Evolutionary conservation across 352 stramenopile genomes (phyloP), one percentile per base, ranked within the genome.

Genomic region (Globisporangium irregulare): DNA sequence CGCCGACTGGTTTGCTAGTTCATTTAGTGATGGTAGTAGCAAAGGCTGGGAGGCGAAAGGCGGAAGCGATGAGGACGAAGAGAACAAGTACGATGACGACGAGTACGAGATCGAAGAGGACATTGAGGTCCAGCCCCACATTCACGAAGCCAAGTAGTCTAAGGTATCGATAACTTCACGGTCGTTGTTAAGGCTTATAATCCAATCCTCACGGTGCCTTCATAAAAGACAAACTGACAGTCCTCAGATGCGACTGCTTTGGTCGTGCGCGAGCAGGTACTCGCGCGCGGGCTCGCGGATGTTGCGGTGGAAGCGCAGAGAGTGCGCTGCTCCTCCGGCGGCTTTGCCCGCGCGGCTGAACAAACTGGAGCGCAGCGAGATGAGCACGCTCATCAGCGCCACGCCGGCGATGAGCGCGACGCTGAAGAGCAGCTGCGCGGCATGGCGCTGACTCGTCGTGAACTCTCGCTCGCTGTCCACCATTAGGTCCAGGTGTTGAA

Each of bases 81-180:
- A 64, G n/a, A 70, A 72, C 59, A 58, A 65, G 43, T 62, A 76
- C n/a, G 75, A 78, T 5, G 67, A 81, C 25, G 76, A 86, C 53
- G 73, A 86, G n/a, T 79, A 81, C 55, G 81, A 90, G 41, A 79
- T 82, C 20, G 79, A 86, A 59, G 81, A 89, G 67, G 69, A 76
- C 10, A 84, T 81, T 36, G 57, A 79, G 4, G 66, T 50, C 18
- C 66, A 78, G 12, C 65, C 62, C 14, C 36, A 54, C 46, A 7
- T 43, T 32, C 46, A 18, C 41, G 66, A 72, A 51, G 66, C 34
- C 32, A 68, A 74, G 41, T 70, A 27, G 43, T 24, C 43, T 1
- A 51, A 22, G 18, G 3, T 22, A 46, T 46, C 12, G 38, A 46
- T 20, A 46, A 46, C 12, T 46, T 46, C 38, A 46, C 6, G 4